phyloP scores from a whole-genome alignment of 441 rosid genomes.

The Erodium chrysanthum region DNA sequence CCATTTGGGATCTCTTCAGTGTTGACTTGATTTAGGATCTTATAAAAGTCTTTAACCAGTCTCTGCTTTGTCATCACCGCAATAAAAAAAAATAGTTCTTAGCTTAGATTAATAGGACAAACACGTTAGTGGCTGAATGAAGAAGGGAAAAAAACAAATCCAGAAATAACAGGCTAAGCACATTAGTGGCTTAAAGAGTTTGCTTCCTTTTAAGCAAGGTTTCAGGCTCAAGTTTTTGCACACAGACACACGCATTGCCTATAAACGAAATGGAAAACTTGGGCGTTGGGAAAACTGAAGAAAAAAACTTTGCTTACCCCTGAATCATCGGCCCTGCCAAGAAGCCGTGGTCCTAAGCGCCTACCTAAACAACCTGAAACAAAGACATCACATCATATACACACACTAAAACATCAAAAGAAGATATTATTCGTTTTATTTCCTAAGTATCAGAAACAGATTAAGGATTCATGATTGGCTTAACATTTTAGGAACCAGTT shows the following conservation, averaged over 20 bases:
- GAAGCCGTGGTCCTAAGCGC: conserved; percentile 89
- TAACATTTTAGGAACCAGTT: not conserved
- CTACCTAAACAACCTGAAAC: conserved; percentile 92
- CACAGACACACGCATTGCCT: not conserved
- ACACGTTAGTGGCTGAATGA: conserved; percentile 6
- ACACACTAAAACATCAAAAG: conserved; percentile 3
- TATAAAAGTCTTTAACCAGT: conserved; percentile 69
- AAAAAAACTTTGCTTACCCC: conserved; percentile 47
- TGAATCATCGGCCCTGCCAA: conserved; percentile 83
- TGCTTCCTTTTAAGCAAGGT: not conserved
- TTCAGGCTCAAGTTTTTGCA: not conserved
- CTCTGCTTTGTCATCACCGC: conserved; percentile 45
- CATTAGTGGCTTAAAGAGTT: not conserved
- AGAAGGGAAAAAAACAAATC: not conserved
- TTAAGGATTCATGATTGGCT: not conserved
- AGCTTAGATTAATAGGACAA: conserved; percentile 19
- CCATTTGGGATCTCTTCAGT: conserved; percentile 72
- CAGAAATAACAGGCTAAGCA: not conserved
- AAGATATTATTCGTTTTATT: not conserved
- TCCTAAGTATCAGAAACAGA: not conserved
- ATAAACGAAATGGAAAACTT: too few relatives aligned
- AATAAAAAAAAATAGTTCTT: conserved; percentile 16
- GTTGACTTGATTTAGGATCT: conserved; percentile 74
- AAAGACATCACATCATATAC: conserved; percentile 16
- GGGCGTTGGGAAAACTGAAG: not conserved